Evolutionary conservation across 768 basidiomycete species (phyloP).

Genomic region (Psilocybe sp.): DNA sequence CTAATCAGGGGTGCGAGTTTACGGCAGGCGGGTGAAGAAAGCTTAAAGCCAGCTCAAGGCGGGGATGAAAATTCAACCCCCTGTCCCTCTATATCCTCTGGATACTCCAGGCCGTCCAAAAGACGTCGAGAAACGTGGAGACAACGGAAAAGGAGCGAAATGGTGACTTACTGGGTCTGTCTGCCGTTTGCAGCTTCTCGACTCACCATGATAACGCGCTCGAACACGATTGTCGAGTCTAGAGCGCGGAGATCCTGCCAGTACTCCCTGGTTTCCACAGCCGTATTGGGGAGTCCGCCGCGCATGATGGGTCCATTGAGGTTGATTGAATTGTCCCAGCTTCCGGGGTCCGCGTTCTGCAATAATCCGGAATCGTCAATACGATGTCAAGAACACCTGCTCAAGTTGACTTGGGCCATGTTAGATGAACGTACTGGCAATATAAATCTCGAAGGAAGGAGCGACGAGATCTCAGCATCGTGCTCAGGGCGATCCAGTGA

Average conservation of each 20-base stretch:
- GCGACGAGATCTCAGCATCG: neutral
- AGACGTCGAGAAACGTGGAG: too few species aligned
- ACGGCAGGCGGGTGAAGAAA: too few species aligned
- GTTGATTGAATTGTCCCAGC: constrained; percentile 60
- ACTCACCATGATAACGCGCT: constrained; percentile 58
- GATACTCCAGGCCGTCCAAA: too few species aligned
- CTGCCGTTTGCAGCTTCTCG: constrained; percentile 50
- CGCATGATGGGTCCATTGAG: constrained; percentile 65
- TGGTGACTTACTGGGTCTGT: too few species aligned
- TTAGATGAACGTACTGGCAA: constrained; percentile 1
- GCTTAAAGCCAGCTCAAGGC: too few species aligned
- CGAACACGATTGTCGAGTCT: constrained; percentile 54
- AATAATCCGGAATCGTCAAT: neutral
- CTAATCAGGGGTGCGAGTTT: too few species aligned
- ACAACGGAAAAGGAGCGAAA: too few species aligned
- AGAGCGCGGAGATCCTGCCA: constrained; percentile 57
- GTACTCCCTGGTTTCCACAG: constrained; percentile 56
- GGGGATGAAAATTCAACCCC: too few species aligned
- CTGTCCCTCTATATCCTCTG: too few species aligned
- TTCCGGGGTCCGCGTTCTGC: constrained; percentile 22
- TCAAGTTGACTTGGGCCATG: neutral
- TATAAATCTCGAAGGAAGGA: constrained; percentile 3
- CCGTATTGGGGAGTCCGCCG: constrained; percentile 56
- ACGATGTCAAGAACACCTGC: neutral
- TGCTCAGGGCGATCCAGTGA: neutral